Base-by-base conservation (phyloP, 2,329 filamentous ascomycete genomes). In the Cordyceps fumosorosea region DNA sequence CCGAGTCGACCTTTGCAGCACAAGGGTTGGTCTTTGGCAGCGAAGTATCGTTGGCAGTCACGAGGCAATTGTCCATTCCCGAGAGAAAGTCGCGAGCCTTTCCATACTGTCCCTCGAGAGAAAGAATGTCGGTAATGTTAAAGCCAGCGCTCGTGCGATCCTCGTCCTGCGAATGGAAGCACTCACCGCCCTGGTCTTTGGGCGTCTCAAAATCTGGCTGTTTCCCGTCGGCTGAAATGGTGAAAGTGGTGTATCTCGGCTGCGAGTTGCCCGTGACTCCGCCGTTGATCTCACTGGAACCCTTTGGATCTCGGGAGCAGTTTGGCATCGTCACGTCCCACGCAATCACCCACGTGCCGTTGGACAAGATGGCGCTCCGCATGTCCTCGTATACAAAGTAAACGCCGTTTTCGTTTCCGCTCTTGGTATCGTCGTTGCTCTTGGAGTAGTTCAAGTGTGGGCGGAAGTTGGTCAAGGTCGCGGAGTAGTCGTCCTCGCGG, bases 101-200 rank as follows among this genome's bases (percentile, higher is more conserved):
- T 54, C 32, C 32, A 37, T 37, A 54, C 3, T 55, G 32, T 42
- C 52, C 52, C 22, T 40, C 32, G 37, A 55, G 52, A 42, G 52
- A 42, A 55, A 55, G 52, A 42, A 55, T 22, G 37, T 40, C 52
- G 37, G 52, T 55, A 55, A 55, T 42, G n/a, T 55, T 55, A 18
- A 55, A 55, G 52, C 34, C 52, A 26, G 52, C 32, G 52, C 52
- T 55, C 20, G 20, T 42, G 22, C 20, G 34, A 34, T 42, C 34
- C n/a, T 55, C 34, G 37, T 55, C 52, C 37, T 55, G 52, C 52
- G 32, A 42, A 14, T 55, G 34, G 34, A 55, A 42, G 37, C 52
- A 55, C 20, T 55, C 37, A 34, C 20, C 37, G 34, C 52, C 37
- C 20, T 55, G 32, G 20, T 55, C 37, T 42, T 29, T 24, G 20